Evolutionary conservation across 2,329 filamentous ascomycete genomes (phyloP).

Genomic region (Fusarium keratoplasticum): DNA sequence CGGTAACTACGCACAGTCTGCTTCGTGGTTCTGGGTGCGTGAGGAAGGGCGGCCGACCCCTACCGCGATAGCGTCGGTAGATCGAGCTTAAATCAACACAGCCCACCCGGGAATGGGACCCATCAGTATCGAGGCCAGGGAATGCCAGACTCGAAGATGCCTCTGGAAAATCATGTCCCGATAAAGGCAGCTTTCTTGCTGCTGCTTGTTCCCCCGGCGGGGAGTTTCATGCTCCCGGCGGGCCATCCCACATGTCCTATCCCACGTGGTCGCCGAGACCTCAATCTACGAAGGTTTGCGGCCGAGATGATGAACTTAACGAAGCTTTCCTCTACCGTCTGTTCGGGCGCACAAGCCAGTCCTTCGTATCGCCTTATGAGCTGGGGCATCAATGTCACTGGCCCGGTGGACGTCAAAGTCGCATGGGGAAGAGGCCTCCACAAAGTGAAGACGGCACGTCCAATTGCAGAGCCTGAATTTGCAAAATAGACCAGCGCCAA

Average conservation of each 20-base stretch:
- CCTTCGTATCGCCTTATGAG: slow-evolving; percentile 27
- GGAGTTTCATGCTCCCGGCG: slow-evolving; percentile 19
- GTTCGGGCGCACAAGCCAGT: background rate
- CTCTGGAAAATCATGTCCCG: slow-evolving; percentile 4
- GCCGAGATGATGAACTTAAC: background rate
- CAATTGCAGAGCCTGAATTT: slow-evolving; percentile 29
- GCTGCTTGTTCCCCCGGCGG: slow-evolving; percentile 5
- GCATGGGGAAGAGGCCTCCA: slow-evolving; percentile 1
- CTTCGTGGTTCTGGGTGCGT: background rate
- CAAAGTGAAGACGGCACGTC: background rate
- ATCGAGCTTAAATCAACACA: slow-evolving; percentile 15
- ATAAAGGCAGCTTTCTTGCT: background rate
- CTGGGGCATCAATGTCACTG: background rate
- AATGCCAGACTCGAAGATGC: background rate
- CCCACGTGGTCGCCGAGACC: slow-evolving; percentile 22
- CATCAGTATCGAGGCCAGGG: background rate
- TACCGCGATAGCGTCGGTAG: slow-evolving; percentile 5
- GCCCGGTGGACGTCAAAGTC: background rate
- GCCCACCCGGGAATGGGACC: slow-evolving; percentile 8
- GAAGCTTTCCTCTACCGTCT: background rate
- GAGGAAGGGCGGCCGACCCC: slow-evolving; percentile 35
- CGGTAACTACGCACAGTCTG: background rate
- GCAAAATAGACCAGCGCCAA: slow-evolving; percentile 6
- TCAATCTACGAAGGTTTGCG: background rate
- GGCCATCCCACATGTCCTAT: slow-evolving; percentile 11